Evolutionary conservation across 371 early-diverging fungal genomes (phyloP).

Genomic region (Lichtheimia hyalospora): DNA sequence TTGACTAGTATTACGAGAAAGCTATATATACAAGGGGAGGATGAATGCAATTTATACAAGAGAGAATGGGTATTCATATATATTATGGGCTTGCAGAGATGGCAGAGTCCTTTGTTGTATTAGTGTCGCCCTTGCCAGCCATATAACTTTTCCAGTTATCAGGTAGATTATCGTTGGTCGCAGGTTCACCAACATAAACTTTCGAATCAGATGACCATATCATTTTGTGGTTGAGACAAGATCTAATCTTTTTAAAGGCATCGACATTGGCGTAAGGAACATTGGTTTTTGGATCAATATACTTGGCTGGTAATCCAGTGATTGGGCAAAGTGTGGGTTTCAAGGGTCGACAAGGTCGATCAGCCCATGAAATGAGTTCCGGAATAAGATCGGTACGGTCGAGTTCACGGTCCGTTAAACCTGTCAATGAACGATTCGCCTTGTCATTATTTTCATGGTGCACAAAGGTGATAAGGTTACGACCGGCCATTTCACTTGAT

Average conservation of each 20-base stretch:
- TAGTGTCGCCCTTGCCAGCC: slow-evolving; percentile 1
- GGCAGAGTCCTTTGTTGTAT: too few relatives aligned
- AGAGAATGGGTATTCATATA: too few relatives aligned
- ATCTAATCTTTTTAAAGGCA: slow-evolving; percentile 54
- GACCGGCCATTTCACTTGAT: slow-evolving; percentile 31
- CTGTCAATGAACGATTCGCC: slow-evolving; percentile 7
- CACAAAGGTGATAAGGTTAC: slow-evolving; percentile 42
- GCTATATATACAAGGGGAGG: too few relatives aligned
- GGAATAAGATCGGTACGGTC: slow-evolving; percentile 39
- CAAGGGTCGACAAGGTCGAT: slow-evolving; percentile 30
- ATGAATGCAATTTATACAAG: too few relatives aligned
- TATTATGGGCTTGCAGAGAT: too few relatives aligned
- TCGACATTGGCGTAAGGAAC: slow-evolving; percentile 66
- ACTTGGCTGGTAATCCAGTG: slow-evolving; percentile 67
- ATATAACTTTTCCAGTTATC: slow-evolving; percentile 31
- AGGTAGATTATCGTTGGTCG: slow-evolving; percentile 34
- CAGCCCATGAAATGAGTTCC: slow-evolving; percentile 27
- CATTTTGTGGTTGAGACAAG: slow-evolving; percentile 32
- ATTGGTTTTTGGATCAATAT: slow-evolving; percentile 60
- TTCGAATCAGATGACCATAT: slow-evolving; percentile 43
- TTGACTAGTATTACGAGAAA: too few relatives aligned
- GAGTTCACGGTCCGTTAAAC: slow-evolving; percentile 30
- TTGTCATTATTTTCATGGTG: slow-evolving; percentile 12
- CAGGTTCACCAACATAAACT: slow-evolving; percentile 29
- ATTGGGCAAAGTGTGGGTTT: slow-evolving; percentile 57